Evolutionary conservation across 163 green algal genomes (phyloP).

Genomic region (Scenedesmus sp.): DNA sequence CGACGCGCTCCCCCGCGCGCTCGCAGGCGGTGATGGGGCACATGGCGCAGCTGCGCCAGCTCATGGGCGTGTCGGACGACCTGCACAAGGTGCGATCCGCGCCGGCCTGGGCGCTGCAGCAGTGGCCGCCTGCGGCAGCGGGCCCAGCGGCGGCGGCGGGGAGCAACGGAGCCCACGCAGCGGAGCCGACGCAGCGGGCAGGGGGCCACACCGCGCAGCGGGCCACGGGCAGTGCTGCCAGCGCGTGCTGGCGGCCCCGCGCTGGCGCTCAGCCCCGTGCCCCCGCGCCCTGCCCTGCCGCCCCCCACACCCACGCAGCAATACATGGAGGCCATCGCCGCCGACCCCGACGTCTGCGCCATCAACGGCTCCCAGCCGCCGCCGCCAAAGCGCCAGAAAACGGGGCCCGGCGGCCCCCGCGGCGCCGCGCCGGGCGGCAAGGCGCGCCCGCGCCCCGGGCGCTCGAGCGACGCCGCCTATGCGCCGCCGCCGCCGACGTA

Average conservation of each 20-base stretch:
- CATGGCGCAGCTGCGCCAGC: conserved; percentile 38
- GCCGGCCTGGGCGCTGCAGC: not conserved
- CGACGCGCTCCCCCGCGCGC: not conserved
- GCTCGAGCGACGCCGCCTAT: conserved; percentile 7
- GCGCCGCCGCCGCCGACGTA: conserved; percentile 6
- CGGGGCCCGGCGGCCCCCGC: not conserved
- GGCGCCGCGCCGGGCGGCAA: too few species aligned
- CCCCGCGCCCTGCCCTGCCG: not conserved
- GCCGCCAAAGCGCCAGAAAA: conserved; percentile 26
- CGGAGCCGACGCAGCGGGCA: not conserved
- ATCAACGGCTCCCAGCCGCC: conserved; percentile 20
- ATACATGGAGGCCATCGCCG: conserved; percentile 37
- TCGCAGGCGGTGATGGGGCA: conserved; percentile 33
- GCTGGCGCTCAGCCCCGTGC: too few species aligned
- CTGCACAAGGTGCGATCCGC: conserved; percentile 41
- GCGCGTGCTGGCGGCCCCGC: too few species aligned
- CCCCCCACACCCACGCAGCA: conserved; percentile 4
- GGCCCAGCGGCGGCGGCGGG: not conserved
- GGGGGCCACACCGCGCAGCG: too few species aligned
- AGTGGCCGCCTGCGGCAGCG: conserved; percentile 2
- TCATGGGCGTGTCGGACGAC: conserved; percentile 42
- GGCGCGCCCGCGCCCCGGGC: not conserved
- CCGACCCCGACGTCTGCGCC: conserved; percentile 34
- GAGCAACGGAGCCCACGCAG: not conserved
- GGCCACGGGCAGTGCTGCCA: too few species aligned